Evolutionary conservation across 139 green algal genomes (phyloP), one percentile per base, ranked within the genome.

Genomic region (Nannochloris sp.): DNA sequence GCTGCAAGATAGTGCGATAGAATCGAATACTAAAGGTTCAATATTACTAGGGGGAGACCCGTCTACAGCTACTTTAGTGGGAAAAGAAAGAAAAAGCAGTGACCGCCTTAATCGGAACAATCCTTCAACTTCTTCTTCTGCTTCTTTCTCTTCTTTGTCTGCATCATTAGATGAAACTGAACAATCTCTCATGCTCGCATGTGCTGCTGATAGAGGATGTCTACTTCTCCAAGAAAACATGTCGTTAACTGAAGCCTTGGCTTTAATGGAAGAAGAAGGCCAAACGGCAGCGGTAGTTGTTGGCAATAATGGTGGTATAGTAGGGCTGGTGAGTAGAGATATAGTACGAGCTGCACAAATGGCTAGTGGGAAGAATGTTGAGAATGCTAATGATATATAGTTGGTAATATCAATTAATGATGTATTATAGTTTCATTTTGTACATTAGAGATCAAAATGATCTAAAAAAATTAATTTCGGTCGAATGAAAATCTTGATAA

Each of bases 291-390:
- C 70, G 15, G 70, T 77, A 4, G 62, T 77, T 44, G 32, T 77
- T 44, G 70, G 32, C 0, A 5, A 27, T 6, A 56, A 55, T 6
- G 70, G 70, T 30, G 33, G 12, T 2, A 65, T 71, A n/a, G 23
- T 59, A 65, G 70, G 70, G 10, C 15, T 77, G n/a, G 64, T 77
- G 13, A 77, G 48, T 0, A 45, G 58, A 0, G 35, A 68, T 27
- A 24, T 67, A 13, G 30, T 46, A 30, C 12, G 13, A n/a, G 9
- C 30, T 6, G 58, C 32, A 39, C 9, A 27, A 59, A 12, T 45
- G 37, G 37, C 37, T 19, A 45, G 9, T 12, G 37, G 12, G 12
- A 9, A 45, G 9, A 12, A 45, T 12, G 12, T 45, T 45, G 12
- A 45, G 12, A 12, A 27, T 53, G 9, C 24, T 12, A 14, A 19